Percentiles rank a stretch among this genome's conserved stretches.
Evolutionary conservation across 2,329 filamentous ascomycete species (phyloP).

Genomic region (Aspergillus viridinutans): DNA sequence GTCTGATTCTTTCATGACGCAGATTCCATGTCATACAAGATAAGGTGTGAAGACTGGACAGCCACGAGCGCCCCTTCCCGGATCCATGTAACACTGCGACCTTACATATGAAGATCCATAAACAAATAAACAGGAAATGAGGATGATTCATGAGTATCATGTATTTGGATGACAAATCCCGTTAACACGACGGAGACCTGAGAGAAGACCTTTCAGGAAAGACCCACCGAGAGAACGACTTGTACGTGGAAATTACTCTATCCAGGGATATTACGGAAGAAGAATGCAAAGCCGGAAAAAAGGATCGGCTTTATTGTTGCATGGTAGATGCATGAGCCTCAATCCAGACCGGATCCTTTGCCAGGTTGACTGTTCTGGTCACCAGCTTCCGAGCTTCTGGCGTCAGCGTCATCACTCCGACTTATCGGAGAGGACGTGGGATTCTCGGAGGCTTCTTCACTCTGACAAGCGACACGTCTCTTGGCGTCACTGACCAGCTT

Average conservation of each 20-base stretch:
- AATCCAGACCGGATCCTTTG: background rate
- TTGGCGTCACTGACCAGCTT: slow-evolving; percentile 18
- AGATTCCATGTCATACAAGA: background rate
- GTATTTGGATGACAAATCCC: background rate
- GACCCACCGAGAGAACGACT: background rate
- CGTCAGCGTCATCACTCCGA: background rate
- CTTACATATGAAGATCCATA: background rate
- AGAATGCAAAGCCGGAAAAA: background rate
- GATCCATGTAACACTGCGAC: background rate
- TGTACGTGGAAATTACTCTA: background rate
- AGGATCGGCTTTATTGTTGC: background rate
- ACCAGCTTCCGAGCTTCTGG: background rate
- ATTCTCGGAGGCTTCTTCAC: background rate
- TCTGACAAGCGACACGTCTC: slow-evolving; percentile 1
- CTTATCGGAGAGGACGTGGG: background rate
- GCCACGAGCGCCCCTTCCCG: background rate
- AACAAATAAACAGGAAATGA: background rate
- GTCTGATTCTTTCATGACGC: background rate
- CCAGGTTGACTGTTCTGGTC: background rate
- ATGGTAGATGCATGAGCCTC: background rate
- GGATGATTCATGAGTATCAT: background rate
- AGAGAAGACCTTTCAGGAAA: background rate
- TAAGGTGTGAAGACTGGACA: background rate
- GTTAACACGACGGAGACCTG: background rate
- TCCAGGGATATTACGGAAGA: background rate